Base-by-base conservation (phyloP, 1,139 yeast genomes). In the Blastobotrys buckinghamii region DNA sequence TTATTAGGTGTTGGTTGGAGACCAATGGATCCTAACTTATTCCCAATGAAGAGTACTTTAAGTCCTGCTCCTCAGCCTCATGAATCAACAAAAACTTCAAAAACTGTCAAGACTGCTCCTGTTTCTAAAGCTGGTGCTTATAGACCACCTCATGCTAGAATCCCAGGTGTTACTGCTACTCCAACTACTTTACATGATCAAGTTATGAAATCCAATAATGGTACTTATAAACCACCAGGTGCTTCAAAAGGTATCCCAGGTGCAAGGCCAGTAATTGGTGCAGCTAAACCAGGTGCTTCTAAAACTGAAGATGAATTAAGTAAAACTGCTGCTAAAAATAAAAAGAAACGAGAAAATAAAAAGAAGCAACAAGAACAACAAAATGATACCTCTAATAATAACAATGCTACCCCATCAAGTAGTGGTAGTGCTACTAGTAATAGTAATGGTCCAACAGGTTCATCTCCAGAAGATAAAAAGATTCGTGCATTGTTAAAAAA, bases 81-180 rank as follows among this genome's bases (percentile, higher is more conserved):
- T 62, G 70, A 71, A 49, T 80, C 88, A 44, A 71, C 67, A 22
- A 57, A 62, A 19, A 49, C 51, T 45, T 65, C 49, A 27, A 52
- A 55, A 50, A 59, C 69, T 9, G 68, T 70, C 49, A 82, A 81
- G 61, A 82, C 86, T 40, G 41, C 45, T 7, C 45, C 44, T 2
- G 36, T 15, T n/a, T 7, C 7, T 6, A 32, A 29, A 27, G 76
- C 79, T 33, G 96, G 96, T 50, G 97, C 97, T 29, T 90, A 90
- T 68, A 80, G 95, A 66, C 97, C 97, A 30, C 97, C 97, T 8
- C 96, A 89, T 67, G 96, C 96, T 9, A 78, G 96, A 44, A 63
- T 54, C 46, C 54, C 64, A 22, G 56, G 59, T 48, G 64, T 63
- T 34, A 47, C 58, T 29, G 56, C 62, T 37, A 64, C 64, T 1